Conservation (phyloP, 345 rosid species). For the Crucihimalaya himalaica region DNA sequence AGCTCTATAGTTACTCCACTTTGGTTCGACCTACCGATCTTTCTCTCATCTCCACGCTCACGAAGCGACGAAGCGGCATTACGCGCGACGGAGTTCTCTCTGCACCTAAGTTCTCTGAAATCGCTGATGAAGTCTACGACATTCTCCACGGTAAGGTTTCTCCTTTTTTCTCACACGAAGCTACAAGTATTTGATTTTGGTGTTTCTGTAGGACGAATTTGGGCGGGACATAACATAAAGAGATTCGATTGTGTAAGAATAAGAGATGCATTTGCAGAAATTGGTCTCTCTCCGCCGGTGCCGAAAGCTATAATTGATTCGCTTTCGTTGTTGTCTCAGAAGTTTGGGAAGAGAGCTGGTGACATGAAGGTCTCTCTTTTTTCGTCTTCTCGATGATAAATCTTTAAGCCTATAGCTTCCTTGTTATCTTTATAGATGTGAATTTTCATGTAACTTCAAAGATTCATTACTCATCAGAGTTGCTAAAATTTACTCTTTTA, state of each 20-base stretch:
- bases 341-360: slow-evolving; percentile 90
- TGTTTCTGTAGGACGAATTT: slow-evolving; percentile 63
- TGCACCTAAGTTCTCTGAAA: slow-evolving; percentile 63
- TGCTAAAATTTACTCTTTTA: not conserved
- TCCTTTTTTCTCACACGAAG: not conserved
- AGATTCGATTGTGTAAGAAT: slow-evolving; percentile 80
- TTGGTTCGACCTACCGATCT: slow-evolving; percentile 72
- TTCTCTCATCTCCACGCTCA: slow-evolving; percentile 53
- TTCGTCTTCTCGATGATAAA: not conserved
- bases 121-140: slow-evolving; percentile 67
- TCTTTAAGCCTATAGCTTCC: not conserved
- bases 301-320: slow-evolving; percentile 80
- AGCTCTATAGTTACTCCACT: slow-evolving; percentile 70
- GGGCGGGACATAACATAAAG: slow-evolving; percentile 93
- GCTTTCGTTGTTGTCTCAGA: slow-evolving; percentile 66
- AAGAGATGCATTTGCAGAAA: slow-evolving; percentile 67
- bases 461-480: not conserved
- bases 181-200: slow-evolving; percentile 1
- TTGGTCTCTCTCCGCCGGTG: slow-evolving; percentile 64
- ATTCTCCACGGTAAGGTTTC: slow-evolving; percentile 63
- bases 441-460: not conserved
- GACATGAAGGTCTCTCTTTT: slow-evolving; percentile 69
- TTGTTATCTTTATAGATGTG: not conserved
- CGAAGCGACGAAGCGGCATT: slow-evolving; percentile 76
- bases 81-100: slow-evolving; percentile 51